Percentiles rank a stretch among this genome's conserved stretches.
Conservation (phyloP, 108 stramenopile genomes). For the Cyclotella cryptica region DNA sequence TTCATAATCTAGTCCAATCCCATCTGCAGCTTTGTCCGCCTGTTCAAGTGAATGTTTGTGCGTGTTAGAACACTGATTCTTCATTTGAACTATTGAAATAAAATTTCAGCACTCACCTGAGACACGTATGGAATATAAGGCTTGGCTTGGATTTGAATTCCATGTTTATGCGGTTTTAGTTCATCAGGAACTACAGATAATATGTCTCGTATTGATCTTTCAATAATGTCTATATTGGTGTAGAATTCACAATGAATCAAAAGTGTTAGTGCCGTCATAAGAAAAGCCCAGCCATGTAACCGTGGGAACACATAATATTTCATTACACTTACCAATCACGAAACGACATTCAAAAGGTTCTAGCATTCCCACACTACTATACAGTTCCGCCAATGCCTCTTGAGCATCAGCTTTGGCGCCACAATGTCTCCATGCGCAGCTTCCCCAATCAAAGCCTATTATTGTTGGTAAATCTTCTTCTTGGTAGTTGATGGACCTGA, state of each 20-base stretch:
- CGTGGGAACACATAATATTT: neutral
- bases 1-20: conserved; percentile 44
- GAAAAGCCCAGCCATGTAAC: neutral
- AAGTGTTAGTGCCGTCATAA: neutral
- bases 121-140: conserved; percentile 54
- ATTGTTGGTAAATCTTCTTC: conserved; percentile 16
- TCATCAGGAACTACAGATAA: conserved; percentile 58
- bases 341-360: conserved; percentile 88
- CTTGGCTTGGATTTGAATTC: conserved; percentile 41
- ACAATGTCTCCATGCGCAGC: conserved; percentile 90
- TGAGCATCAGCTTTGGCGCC: conserved; percentile 87
- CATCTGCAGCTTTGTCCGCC: conserved; percentile 39
- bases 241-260: neutral
- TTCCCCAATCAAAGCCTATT: conserved; percentile 88
- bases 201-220: conserved; percentile 83
- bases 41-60: neutral
- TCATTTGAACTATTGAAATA: neutral
- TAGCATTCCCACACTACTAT: conserved; percentile 73
- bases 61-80: neutral
- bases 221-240: conserved; percentile 64
- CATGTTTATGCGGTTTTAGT: conserved; percentile 32
- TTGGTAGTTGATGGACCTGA: conserved; percentile 2
- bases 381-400: conserved; percentile 84
- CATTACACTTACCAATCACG: conserved; percentile 36
- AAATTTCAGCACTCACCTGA: conserved; percentile 25